These are phyloP conservation scores for Leptodermis oblonga DNA, from an alignment of 257 asterid species.

Conservation along the genomic window DNA sequence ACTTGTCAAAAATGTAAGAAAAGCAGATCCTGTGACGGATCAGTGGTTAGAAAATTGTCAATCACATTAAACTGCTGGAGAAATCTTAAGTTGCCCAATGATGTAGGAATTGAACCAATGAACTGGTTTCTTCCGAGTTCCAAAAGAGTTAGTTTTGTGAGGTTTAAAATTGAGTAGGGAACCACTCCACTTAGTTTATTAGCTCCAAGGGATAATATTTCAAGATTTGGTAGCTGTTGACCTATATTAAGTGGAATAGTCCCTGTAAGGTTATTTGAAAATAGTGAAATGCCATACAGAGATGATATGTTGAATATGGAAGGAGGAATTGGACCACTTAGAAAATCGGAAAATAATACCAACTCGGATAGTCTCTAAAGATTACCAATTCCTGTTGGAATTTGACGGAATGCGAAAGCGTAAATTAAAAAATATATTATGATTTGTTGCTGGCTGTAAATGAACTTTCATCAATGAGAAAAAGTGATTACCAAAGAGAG, in stretches of 20 bases:
- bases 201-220: background rate
- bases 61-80: background rate
- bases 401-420: background rate
- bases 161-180: slow-evolving; percentile 1
- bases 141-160: background rate
- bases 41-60: background rate
- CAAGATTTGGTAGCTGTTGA: background rate
- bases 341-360: background rate
- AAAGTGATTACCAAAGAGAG: background rate
- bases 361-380: background rate
- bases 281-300: background rate
- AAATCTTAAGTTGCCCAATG: background rate
- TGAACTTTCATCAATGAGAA: too few relatives aligned
- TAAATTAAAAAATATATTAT: background rate
- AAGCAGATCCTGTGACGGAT: background rate
- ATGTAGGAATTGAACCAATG: slow-evolving; percentile 5
- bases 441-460: background rate
- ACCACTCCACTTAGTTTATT: background rate
- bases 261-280: background rate
- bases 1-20: background rate
- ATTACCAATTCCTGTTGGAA: slow-evolving; percentile 11
- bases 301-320: slow-evolving; percentile 3
- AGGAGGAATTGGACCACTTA: background rate
- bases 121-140: background rate
- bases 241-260: slow-evolving; percentile 1